A percentile compares a stretch with the other conserved stretches of the same genome.
Evolutionary conservation across 2,329 filamentous ascomycete species (phyloP).

Genomic region (Cordyceps pruinosa): DNA sequence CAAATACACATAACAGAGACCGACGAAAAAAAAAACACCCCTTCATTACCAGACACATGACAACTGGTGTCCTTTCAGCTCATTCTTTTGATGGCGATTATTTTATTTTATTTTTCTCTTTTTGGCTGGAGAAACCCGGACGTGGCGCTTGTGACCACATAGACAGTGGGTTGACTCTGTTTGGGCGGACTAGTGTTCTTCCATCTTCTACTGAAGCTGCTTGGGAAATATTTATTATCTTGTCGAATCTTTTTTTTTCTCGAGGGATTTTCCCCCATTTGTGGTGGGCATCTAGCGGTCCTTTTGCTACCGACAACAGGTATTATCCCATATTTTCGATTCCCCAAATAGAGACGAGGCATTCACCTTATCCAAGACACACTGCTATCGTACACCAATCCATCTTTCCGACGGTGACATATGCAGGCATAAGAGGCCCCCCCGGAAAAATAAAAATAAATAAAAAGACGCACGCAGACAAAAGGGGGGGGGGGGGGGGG

Average conservation of each 20-base stretch:
- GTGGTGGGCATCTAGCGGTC: conserved; percentile 11
- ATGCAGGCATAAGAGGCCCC: too few relatives aligned
- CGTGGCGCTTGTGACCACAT: conserved; percentile 20
- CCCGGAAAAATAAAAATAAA: too few relatives aligned
- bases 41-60: not conserved
- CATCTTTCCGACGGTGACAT: too few relatives aligned
- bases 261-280: not conserved
- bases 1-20: not conserved
- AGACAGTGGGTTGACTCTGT: conserved; percentile 16
- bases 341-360: not conserved
- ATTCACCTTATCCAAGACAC: too few relatives aligned
- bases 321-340: not conserved
- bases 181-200: conserved; percentile 14
- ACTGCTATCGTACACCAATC: too few relatives aligned
- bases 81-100: not conserved
- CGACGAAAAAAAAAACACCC: not conserved
- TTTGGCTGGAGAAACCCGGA: conserved; percentile 11
- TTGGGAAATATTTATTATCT: conserved; percentile 3
- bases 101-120: not conserved
- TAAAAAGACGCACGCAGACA: too few relatives aligned
- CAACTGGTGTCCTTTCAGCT: not conserved
- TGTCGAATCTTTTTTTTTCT: not conserved
- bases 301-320: not conserved
- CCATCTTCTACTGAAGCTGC: not conserved
- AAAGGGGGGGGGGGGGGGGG: too few relatives aligned